Conservation (phyloP, 768 basidiomycete species). For the Mycena galopus region DNA sequence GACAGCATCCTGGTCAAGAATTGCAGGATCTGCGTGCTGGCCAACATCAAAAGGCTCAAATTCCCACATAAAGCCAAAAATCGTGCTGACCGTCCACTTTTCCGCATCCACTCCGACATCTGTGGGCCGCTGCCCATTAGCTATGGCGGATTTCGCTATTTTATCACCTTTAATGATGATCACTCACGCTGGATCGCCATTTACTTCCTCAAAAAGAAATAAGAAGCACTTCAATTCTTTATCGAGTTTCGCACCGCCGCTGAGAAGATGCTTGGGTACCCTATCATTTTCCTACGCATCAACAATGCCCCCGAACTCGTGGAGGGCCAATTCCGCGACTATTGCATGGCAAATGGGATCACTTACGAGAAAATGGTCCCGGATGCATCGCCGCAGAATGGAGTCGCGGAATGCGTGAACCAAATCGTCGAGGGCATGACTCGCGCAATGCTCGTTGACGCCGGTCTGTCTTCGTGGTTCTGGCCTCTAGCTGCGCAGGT, state of each 20-base stretch:
- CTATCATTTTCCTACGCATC: conserved; percentile 21
- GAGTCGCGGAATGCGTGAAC: conserved; percentile 42
- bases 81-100: conserved; percentile 25
- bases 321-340: conserved; percentile 26
- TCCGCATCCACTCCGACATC: no score
- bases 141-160: conserved; percentile 36
- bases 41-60: conserved; percentile 26
- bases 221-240: conserved; percentile 22
- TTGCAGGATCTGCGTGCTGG: conserved; percentile 25
- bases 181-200: conserved; percentile 23
- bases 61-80: conserved; percentile 19
- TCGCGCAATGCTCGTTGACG: conserved; percentile 34
- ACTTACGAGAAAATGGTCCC: conserved; percentile 38
- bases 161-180: conserved; percentile 45
- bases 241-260: conserved; percentile 17
- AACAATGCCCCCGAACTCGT: conserved; percentile 46
- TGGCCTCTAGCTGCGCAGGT: conserved; percentile 35
- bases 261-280: background rate
- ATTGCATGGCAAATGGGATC: conserved; percentile 39
- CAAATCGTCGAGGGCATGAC: conserved; percentile 36
- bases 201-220: no score
- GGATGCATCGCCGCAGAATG: conserved; percentile 44
- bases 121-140: no score
- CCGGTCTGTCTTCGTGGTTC: conserved; percentile 25
- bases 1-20: conserved; percentile 19